Evolutionary conservation across 306 rosid genomes (phyloP), one percentile per base, ranked within the genome.

Genomic region (Quercus variabilis): DNA sequence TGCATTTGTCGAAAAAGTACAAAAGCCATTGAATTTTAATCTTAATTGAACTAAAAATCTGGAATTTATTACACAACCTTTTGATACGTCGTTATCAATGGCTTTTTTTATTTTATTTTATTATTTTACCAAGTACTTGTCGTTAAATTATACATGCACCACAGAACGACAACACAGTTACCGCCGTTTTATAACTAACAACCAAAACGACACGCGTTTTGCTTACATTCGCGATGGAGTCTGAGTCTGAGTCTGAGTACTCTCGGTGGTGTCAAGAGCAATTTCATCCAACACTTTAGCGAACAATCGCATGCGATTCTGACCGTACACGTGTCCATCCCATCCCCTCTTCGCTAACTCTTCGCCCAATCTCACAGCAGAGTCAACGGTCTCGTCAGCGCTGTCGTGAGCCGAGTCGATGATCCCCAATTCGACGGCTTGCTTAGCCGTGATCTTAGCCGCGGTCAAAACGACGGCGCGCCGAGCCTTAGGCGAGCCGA

Each of bases 251-350:
- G 38, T 33, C 46, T 41, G 12, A 35, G 62, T 25, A 12, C 11
- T 1, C 13, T 3, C 72, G 3, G 46, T 8, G 46, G 46, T 8
- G 46, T 8, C 46, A 7, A 0, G 46, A 1, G 85, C 79, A 56
- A 87, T 81, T 57, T 79, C 78, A 3, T 64, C 79, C 69, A 94
- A 43, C 3, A 82, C 85, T 35, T 78, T 80, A 5, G 67, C 38
- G 57, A 91, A 30, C 81, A 89, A 17, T 3, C 6, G 72, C 87
- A 69, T 81, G 55, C 97, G 83, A 75, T 77, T 94, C 78, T 72
- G 74, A 73, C 82, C 97, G 87, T 92, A 94, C 83, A 85, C 93
- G 80, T 80, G 84, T 69, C 97, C 97, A 26, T 89, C 82, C 97
- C 98, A 92, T 1, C 79, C 90, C 76, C 84, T 79, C 38, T 68